Evolutionary conservation across 441 rosid species (phyloP).

Genomic region (Adansonia madagascariensis): DNA sequence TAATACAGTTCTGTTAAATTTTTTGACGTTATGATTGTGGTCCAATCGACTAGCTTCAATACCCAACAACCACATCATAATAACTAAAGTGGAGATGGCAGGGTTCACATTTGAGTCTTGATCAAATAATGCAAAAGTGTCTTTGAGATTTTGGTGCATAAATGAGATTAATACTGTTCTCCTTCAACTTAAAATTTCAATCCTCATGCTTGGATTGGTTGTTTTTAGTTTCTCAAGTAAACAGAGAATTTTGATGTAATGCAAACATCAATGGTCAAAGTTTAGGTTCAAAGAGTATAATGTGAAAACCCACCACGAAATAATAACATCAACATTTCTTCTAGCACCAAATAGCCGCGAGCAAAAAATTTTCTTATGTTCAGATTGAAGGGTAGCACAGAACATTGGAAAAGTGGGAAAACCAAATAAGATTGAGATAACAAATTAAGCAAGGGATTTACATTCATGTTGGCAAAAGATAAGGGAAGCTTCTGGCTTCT

Average conservation of each 20-base stretch:
- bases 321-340: background rate
- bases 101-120: conserved; percentile 12
- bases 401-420: background rate
- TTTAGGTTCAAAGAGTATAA: background rate
- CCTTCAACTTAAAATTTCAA: background rate
- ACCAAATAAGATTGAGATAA: background rate
- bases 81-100: background rate
- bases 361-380: background rate
- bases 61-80: background rate
- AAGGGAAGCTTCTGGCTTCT: background rate
- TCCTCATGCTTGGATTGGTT: background rate
- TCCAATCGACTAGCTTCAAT: background rate
- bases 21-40: background rate
- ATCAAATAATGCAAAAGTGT: background rate
- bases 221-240: background rate
- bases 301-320: background rate
- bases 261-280: background rate
- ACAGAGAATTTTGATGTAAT: background rate
- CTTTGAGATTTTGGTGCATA: background rate
- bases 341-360: background rate
- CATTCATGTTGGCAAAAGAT: background rate
- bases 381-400: background rate
- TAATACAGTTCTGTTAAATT: background rate
- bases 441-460: background rate
- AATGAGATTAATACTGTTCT: background rate